Base-by-base conservation (phyloP, 768 basidiomycete species). In the Coprinellus aureogranulatus region DNA sequence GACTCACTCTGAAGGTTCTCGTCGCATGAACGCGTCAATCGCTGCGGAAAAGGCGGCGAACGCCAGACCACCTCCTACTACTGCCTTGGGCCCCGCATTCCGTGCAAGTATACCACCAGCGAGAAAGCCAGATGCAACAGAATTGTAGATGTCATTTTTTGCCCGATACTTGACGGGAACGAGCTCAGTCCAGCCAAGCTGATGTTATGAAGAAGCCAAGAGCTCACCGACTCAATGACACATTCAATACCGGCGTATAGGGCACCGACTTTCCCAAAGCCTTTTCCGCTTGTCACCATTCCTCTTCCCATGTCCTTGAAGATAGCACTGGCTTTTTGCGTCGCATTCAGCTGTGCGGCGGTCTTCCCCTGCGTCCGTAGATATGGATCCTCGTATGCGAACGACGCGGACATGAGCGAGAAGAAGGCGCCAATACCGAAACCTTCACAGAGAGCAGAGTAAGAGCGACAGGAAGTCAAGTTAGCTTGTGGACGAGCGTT, bases 181-280 rank as follows among this genome's bases (percentile, higher is more conserved):
- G 27, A 58, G 51, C 53, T 49, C 26, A 25, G 20, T 39, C 37
- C 37, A 9, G 10, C 18, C 16, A 44, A 44, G 41, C 5, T 44
- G 41, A 14, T 41, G 42, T n/a, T 25, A 54, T 34, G 25, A 54
- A 42, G 46, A 54, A 12, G 45, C 18, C 18, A 57, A 25, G 20
- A 16, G 86, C 94, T 68, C 72, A 91, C 95, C 62, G 88, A 90
- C 75, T 98, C 96, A 55, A 98, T 89, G 55, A 93, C 87, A 65
- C 96, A 98, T 74, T 98, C 96, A 8, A 92, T 86, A 26, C 95
- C 94, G n/a, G 94, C 89, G 69, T 92, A 98, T 44, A 98, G 67
- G 12, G 92, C 92, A 18, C 94, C 96, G 46, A 98, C 92, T 76
- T 94, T 95, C 0, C 87, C 94, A 66, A 98, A 98, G 0, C 93